Evolutionary conservation across 495 filamentous ascomycete genomes (phyloP).

Genomic region (Penicillium longicatenatum): DNA sequence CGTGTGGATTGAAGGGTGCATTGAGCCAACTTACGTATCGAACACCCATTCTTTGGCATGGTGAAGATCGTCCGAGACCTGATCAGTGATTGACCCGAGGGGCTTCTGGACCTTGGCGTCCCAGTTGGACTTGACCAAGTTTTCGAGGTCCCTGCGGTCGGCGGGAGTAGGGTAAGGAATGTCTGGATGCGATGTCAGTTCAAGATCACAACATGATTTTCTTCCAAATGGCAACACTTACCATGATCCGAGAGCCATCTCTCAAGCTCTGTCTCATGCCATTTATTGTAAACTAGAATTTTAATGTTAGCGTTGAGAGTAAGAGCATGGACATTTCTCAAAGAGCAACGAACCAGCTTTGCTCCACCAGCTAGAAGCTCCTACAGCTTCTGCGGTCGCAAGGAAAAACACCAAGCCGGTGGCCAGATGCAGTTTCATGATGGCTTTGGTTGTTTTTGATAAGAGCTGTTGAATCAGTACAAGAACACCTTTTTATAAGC

Average conservation of each 20-base stretch:
- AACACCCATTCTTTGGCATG: conserved; percentile 90
- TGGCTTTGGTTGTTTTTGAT: conserved; percentile 19
- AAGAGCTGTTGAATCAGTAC: background rate
- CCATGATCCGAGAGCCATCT: conserved; percentile 92
- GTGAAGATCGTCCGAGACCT: conserved; percentile 66
- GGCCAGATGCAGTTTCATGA: conserved; percentile 74
- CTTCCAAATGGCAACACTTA: conserved; percentile 11
- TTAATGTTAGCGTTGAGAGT: conserved; percentile 16
- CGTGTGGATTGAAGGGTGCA: background rate
- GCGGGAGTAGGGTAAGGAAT: conserved; percentile 81
- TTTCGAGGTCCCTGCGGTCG: conserved; percentile 85
- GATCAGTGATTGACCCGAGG: conserved; percentile 77
- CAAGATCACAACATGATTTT: conserved; percentile 8
- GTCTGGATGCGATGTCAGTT: conserved; percentile 44
- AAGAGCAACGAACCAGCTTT: conserved; percentile 68
- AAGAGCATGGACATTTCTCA: background rate
- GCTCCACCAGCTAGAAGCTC: conserved; percentile 77
- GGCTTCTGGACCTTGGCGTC: conserved; percentile 63
- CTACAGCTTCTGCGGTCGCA: conserved; percentile 62
- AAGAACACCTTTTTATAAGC: too few species aligned
- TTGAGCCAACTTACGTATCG: conserved; percentile 66
- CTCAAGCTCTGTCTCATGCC: conserved; percentile 97
- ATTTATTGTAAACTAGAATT: conserved; percentile 88
- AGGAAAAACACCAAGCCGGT: conserved; percentile 70
- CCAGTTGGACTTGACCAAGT: conserved; percentile 88